Evolutionary conservation across 2,329 filamentous ascomycete genomes (phyloP).

Genomic region (Intubia oerlemansii): DNA sequence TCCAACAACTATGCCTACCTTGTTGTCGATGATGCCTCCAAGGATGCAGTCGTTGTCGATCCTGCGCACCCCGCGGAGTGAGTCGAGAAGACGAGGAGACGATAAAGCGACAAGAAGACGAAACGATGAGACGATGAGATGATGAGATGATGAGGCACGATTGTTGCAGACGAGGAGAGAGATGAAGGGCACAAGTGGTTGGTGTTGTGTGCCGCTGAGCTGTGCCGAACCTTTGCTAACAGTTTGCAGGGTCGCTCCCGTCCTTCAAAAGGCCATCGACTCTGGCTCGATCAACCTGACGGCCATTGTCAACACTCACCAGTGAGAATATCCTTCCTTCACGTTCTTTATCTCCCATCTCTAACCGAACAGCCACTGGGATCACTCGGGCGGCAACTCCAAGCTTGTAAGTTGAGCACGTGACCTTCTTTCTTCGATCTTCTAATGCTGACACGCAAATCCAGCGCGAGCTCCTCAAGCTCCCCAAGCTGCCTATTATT

Average conservation of each 20-base stretch:
- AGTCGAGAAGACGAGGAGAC: too few relatives aligned
- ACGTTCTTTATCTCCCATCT: background rate
- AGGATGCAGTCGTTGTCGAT: constrained; percentile 61
- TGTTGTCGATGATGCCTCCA: constrained; percentile 55
- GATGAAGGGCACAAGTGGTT: too few relatives aligned
- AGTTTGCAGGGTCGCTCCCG: constrained; percentile 32
- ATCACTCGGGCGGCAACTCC: constrained; percentile 82
- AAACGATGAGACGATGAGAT: too few relatives aligned
- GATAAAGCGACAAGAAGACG: too few relatives aligned
- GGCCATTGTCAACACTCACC: constrained; percentile 89
- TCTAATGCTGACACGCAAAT: background rate
- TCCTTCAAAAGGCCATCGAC: constrained; percentile 52
- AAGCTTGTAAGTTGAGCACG: constrained; percentile 35
- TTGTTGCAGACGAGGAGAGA: background rate
- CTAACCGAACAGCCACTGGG: constrained; percentile 46
- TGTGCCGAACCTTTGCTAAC: too few relatives aligned
- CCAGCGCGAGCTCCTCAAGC: constrained; percentile 24
- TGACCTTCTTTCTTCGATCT: background rate
- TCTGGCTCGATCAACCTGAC: constrained; percentile 59
- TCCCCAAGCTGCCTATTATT: constrained; percentile 49
- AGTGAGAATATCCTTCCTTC: constrained; percentile 35
- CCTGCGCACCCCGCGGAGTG: constrained; percentile 63
- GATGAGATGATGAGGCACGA: background rate
- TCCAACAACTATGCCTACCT: constrained; percentile 76
- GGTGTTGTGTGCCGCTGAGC: too few relatives aligned